Evolutionary conservation across 345 rosid genomes (phyloP), one percentile per base, ranked within the genome.

Genomic region (Lepidium aucheri): DNA sequence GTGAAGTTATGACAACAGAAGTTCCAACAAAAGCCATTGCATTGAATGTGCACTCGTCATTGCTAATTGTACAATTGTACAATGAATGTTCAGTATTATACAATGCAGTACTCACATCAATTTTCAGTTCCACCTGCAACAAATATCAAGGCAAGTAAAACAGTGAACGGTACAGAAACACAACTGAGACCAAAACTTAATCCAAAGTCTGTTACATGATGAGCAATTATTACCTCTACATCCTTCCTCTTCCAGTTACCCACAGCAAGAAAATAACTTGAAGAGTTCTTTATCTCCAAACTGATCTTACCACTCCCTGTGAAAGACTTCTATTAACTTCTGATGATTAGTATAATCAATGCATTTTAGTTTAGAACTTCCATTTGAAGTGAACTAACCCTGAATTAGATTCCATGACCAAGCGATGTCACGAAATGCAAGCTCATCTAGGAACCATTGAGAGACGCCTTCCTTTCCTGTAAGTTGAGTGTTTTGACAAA

Each of bases 21-120:
- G 74, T 84, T 70, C 85, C 85, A 41, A 5, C n/a, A 28, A 89
- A 84, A 58, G 88, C 81, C 74, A 77, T 71, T 60, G 79, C 64
- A 68, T 63, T 45, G 53, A 76, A 62, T 62, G 76, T 66, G 60
- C 97, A 90, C 28, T 45, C 22, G 5, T 91, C 79, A 12, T 71
- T 56, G 53, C 65, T 20, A 51, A 94, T 86, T 54, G 79, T 76
- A 79, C 97, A 94, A 68, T 74, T 84, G 84, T 78, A 85, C 74
- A 84, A 84, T 50, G 97, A 83, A 22, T 81, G 61, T 18, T 67
- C 77, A 52, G 96, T 88, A 67, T 90, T 85, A 39, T 86, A 94
- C 47, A 84, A 68, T 32, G 75, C 32, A 70, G 89, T 82, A 63
- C 44, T 81, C 72, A 86, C 53, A 56, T 70, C 74, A 65, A 90